Conservation (phyloP, 1,284 basidiomycete genomes). For the Ustilago tritici region DNA sequence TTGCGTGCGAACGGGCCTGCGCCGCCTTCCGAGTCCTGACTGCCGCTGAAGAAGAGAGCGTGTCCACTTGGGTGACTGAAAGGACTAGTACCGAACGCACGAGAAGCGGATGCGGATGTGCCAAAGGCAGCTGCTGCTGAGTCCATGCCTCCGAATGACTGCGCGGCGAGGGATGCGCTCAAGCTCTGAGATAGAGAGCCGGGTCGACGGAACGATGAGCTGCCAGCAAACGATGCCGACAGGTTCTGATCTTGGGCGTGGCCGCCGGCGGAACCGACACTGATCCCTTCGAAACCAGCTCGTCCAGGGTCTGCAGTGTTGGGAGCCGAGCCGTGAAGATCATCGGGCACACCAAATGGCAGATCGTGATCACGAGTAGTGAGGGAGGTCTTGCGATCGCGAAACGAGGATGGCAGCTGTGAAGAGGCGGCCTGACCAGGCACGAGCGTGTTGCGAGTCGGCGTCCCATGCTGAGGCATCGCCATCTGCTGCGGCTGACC, state of each 20-base stretch:
- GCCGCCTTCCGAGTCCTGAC: constrained; percentile 55
- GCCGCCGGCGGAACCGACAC: not conserved
- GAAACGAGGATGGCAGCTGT: constrained; percentile 17
- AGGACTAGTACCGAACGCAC: constrained; percentile 65
- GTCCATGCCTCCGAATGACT: constrained; percentile 32
- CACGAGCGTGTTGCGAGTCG: constrained; percentile 4
- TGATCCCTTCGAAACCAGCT: constrained; percentile 30
- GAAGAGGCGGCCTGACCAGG: constrained; percentile 16
- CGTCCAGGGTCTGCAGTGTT: constrained; percentile 19
- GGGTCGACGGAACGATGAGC: constrained; percentile 38
- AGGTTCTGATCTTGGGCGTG: constrained; percentile 13
- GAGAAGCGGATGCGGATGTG: constrained; percentile 36
- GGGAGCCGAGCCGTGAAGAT: constrained; percentile 63
- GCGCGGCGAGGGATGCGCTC: constrained; percentile 36
- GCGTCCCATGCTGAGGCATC: constrained; percentile 18
- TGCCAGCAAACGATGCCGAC: constrained; percentile 30
- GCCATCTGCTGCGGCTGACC: constrained; percentile 15
- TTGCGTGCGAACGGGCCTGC: constrained; percentile 47
- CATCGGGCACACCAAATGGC: constrained; percentile 77
- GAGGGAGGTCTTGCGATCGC: constrained; percentile 72
- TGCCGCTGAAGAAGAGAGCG: constrained; percentile 63
- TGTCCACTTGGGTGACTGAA: constrained; percentile 66
- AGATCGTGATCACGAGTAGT: constrained; percentile 83
- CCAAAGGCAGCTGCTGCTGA: constrained; percentile 43
- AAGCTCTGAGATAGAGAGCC: constrained; percentile 36